Evolutionary conservation across 139 green algal species (phyloP), one percentile per base, ranked within the genome.

Genomic region (Chlorella ohadii): DNA sequence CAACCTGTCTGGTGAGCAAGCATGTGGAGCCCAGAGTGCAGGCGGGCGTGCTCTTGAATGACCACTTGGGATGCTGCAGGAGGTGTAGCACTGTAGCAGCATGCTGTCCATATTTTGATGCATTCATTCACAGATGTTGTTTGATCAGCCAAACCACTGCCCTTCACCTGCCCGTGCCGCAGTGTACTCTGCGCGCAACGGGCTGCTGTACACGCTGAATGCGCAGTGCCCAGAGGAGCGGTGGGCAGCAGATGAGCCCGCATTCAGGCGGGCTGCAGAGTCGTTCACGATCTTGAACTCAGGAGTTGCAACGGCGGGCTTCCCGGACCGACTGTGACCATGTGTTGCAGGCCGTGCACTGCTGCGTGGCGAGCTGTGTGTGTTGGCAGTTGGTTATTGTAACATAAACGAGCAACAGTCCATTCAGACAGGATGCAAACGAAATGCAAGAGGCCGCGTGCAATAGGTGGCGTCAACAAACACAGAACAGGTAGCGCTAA

Each of bases 151-250:
- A 3, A 34, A 22, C 15, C 15, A 7, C 33, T 12, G 1, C 7
- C 31, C 0, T 34, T 17, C 12, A 0, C 4, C 67, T 39, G 4
- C 36, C 36, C 36, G 9, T 47, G 36, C 65, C 15, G 31, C 74
- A 81, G 74, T 96, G 3, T 94, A 92, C 68, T 90, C 91, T 6
- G 70, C 85, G 7, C 89, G 80, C 78, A 82, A 85, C 63, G 89
- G 91, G 36, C 41, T 91, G 83, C 80, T 98, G 33, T 96, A 94
- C 79, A 96, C 94, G 2, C 85, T 98, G 56, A 96, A 96, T 78
- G 90, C 87, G 9, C 94, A 98, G 81, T 91, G 83, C 61, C 80
- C 91, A 2, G 89, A 95, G 78, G 63, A 23, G 1, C 75, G 71
- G 23, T 98, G 92, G 92, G 7, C 64, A n/a, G 28, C 44, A 3